These are phyloP conservation scores for Pseudogymnoascus sp. DNA, from an alignment of 2,329 filamentous ascomycete genomes.

Conservation along the genomic window DNA sequence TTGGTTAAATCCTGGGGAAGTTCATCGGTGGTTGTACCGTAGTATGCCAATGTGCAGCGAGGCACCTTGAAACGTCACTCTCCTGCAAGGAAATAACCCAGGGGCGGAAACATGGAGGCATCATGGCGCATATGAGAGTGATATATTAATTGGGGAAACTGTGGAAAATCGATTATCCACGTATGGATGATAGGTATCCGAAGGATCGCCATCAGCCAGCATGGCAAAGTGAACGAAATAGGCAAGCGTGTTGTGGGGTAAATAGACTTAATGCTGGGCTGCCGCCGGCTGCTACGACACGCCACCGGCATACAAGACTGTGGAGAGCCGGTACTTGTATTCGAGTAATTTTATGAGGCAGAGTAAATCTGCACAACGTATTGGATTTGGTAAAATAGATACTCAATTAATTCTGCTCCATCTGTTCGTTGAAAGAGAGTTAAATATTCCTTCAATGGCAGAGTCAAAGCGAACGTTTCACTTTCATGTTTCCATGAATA, in stretches of 20 bases:
- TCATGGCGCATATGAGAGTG: not conserved
- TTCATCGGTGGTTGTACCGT: not conserved
- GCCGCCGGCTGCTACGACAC: not conserved
- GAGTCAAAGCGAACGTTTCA: not conserved
- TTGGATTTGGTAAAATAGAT: not conserved
- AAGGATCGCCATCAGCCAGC: not conserved
- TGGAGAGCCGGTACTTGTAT: not conserved
- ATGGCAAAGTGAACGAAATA: not conserved
- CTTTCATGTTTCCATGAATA: not conserved
- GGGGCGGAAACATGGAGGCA: not conserved
- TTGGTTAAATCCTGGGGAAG: not conserved
- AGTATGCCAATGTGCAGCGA: not conserved
- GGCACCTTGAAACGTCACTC: not conserved
- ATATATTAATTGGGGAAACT: not conserved
- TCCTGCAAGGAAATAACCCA: not conserved
- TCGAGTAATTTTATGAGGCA: not conserved
- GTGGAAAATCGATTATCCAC: not conserved
- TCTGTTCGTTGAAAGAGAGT: not conserved
- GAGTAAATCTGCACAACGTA: not conserved
- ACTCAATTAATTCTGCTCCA: not conserved
- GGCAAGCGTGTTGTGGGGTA: not conserved
- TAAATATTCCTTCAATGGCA: not conserved
- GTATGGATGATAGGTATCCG: not conserved
- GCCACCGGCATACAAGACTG: not conserved
- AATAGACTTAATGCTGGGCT: not conserved